Conservation (phyloP, 2,329 filamentous ascomycete genomes). For the Colletotrichum higginsianum region DNA sequence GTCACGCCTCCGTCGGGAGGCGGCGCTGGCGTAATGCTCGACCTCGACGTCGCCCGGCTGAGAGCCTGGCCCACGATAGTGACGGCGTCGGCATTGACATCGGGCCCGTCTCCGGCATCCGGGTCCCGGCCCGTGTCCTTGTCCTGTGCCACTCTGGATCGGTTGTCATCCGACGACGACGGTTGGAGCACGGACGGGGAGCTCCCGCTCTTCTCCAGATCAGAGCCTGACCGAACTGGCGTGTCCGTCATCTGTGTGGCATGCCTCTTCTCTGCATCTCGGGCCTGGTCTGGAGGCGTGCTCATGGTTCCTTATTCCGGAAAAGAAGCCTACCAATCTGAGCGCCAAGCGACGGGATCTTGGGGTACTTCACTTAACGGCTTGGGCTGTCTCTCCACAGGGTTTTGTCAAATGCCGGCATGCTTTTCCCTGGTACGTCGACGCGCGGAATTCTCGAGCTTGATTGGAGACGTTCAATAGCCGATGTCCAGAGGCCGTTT, state of each 20-base stretch:
- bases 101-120: conserved; percentile 3
- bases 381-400: conserved; percentile 6
- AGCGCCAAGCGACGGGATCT: conserved; percentile 12
- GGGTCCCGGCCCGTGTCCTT: conserved; percentile 1
- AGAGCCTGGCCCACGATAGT: conserved; percentile 55
- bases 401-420: conserved; percentile 8
- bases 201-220: conserved; percentile 6
- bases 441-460: not conserved
- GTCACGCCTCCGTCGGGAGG: conserved; percentile 65
- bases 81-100: conserved; percentile 39
- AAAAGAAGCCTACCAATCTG: not conserved
- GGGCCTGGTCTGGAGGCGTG: not conserved
- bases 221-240: not conserved
- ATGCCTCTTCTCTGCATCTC: conserved; percentile 6
- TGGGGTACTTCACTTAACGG: not conserved
- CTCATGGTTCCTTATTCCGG: conserved; percentile 14
- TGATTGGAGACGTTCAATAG: not conserved
- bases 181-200: not conserved
- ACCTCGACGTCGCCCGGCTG: conserved; percentile 58
- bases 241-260: not conserved
- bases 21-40: conserved; percentile 59
- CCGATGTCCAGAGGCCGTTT: not conserved
- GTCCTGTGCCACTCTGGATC: conserved; percentile 1
- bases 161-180: conserved; percentile 6
- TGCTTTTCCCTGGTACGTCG: not conserved